Evolutionary conservation across 768 basidiomycete species (phyloP), one percentile per base, ranked within the genome.

Genomic region (Ramaria sp.): DNA sequence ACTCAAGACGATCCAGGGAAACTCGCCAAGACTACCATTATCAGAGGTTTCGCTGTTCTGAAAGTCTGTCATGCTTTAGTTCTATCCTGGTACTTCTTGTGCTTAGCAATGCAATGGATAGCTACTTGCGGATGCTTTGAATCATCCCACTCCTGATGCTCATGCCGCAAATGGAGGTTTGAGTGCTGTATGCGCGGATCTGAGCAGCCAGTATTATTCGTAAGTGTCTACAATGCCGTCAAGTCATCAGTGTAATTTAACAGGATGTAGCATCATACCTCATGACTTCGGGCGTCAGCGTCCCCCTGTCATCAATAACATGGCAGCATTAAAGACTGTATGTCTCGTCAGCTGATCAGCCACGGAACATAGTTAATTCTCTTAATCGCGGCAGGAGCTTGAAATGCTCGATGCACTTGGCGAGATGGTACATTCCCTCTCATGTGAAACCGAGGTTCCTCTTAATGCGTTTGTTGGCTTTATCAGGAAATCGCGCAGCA

Each of bases 391-490:
- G 12, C 62, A 78, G 75, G 80, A 82, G 70, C 73, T 82, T 42
- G 78, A 80, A n/a, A 74, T 82, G 20, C 80, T 83, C 15, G 82
- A 82, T 59, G 79, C 81, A 19, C 74, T 84, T 22, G 80, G 80
- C 2, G 81, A 84, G 63, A 83, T 84, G 82, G 79, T 77, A 59
- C 27, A 59, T 53, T 15, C 38, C 39, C 46, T 34, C 56, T 19
- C 24, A 7, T 59, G 17, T 17, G 27, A 57, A 30, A 10, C 20
- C 43, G 20, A 52, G 53, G 15, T 43, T 7, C 6, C 27, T 17
- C 11, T 19, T 53, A 46, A 33, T 47, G 9, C 37, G 31, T 43
- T 49, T 17, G 31, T 49, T 43, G 3, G 48, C 15, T 22, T 9
- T 34, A 17, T 24, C 57, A 80, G 78, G 80, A 82, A 72, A 69